Conservation (phyloP, 2,329 filamentous ascomycete species). For the Pseudocercospora macadamiae region DNA sequence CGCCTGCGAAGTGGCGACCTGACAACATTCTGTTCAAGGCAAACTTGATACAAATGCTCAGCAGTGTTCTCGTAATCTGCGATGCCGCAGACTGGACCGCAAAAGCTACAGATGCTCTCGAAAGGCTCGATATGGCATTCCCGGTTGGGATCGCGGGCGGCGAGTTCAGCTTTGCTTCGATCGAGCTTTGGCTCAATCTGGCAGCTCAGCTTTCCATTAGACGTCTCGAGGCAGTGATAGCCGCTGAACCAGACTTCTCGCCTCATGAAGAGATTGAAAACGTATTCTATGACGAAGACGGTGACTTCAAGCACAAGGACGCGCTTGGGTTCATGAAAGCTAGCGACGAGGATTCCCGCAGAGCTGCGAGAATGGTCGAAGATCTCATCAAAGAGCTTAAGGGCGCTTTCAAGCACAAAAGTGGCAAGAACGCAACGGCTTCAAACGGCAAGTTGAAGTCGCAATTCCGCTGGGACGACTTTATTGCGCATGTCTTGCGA, state of each 20-base stretch:
- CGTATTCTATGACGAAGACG: slow-evolving; percentile 33
- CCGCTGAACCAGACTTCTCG: slow-evolving; percentile 24
- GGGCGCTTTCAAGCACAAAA: slow-evolving; percentile 14
- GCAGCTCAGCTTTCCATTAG: slow-evolving; percentile 34
- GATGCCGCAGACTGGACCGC: slow-evolving; percentile 33
- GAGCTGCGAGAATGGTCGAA: slow-evolving; percentile 24
- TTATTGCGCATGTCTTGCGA: slow-evolving; percentile 43
- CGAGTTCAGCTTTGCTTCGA: slow-evolving; percentile 20
- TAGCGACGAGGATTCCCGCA: slow-evolving; percentile 13
- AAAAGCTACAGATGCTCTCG: slow-evolving; percentile 34
- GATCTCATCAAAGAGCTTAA: slow-evolving; percentile 21
- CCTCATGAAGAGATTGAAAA: slow-evolving; percentile 25
- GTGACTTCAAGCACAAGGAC: slow-evolving; percentile 20
- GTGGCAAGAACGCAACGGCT: slow-evolving; percentile 33
- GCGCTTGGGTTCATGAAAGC: slow-evolving; percentile 15
- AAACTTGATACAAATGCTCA: slow-evolving; percentile 49
- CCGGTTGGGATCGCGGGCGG: slow-evolving; percentile 29
- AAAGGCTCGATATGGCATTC: slow-evolving; percentile 30
- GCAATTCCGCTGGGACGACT: slow-evolving; percentile 54
- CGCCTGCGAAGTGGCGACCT: slow-evolving; percentile 40
- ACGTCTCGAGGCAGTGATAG: slow-evolving; percentile 24
- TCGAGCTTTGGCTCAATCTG: slow-evolving; percentile 30
- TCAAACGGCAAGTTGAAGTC: slow-evolving; percentile 50
- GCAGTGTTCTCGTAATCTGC: slow-evolving; percentile 38
- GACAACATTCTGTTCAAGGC: slow-evolving; percentile 49